Evolutionary conservation across 306 rosid genomes (phyloP).

Genomic region (Crataegus laevigata): DNA sequence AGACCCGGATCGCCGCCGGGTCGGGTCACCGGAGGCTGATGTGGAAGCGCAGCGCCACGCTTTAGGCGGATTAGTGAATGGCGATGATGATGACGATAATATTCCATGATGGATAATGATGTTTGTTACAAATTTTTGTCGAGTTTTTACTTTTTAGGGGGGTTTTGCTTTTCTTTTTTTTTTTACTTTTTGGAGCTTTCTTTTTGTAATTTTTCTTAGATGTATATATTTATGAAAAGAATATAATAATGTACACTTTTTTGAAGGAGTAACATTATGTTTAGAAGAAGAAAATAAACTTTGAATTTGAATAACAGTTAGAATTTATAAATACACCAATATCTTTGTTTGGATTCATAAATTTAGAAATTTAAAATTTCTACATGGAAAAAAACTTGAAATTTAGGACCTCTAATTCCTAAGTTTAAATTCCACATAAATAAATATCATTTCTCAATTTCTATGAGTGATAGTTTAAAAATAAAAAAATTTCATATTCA

Average conservation of each 20-base stretch:
- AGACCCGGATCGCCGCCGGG: slow-evolving; percentile 63
- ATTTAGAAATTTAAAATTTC: too few relatives aligned
- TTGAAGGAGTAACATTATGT: too few relatives aligned
- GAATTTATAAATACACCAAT: too few relatives aligned
- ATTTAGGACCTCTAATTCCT: too few relatives aligned
- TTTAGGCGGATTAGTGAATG: not conserved
- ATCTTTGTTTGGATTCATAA: too few relatives aligned
- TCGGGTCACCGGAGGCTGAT: slow-evolving; percentile 27
- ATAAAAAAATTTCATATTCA: too few relatives aligned
- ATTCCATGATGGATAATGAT: slow-evolving; percentile 6
- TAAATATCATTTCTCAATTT: too few relatives aligned
- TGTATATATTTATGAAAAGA: slow-evolving; percentile 11
- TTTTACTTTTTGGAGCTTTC: not conserved
- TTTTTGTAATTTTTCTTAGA: not conserved
- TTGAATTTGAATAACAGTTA: too few relatives aligned
- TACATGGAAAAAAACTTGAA: too few relatives aligned
- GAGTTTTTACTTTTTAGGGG: not conserved
- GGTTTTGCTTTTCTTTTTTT: not conserved
- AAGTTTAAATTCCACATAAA: too few relatives aligned
- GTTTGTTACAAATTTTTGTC: not conserved
- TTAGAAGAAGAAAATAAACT: too few relatives aligned
- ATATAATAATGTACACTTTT: not conserved
- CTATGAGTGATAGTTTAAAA: too few relatives aligned
- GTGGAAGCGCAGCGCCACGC: slow-evolving; percentile 29
- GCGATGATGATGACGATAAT: slow-evolving; percentile 18